Percentiles rank a stretch among this genome's conserved stretches.
Evolutionary conservation across 2,329 filamentous ascomycete species (phyloP).

Genomic region (Fusarium oligoseptatum): DNA sequence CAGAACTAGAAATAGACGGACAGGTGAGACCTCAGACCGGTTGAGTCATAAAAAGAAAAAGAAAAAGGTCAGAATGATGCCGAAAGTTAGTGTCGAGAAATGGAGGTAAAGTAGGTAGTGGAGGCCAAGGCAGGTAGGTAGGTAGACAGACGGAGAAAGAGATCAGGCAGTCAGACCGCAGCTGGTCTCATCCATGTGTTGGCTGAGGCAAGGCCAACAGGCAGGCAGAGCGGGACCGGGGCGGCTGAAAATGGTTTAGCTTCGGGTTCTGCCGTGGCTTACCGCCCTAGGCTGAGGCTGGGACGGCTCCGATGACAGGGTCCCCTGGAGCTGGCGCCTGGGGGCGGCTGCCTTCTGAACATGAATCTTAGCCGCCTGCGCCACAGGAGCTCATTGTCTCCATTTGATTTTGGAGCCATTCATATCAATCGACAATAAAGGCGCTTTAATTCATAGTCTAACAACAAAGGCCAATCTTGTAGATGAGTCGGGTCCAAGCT

Average conservation of each 20-base stretch:
- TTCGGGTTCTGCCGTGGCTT: conserved; percentile 36
- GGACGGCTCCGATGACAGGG: conserved; percentile 26
- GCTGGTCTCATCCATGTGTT: conserved; percentile 43
- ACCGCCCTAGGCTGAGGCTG: conserved; percentile 41
- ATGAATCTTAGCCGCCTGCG: conserved; percentile 9
- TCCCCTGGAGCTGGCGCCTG: conserved; percentile 2
- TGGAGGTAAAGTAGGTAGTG: background rate
- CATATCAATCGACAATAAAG: background rate
- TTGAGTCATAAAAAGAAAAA: conserved; percentile 38
- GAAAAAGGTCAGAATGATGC: conserved; percentile 15
- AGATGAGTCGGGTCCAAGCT: background rate
- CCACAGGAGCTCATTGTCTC: background rate
- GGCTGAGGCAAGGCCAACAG: conserved; percentile 44
- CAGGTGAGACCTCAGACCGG: conserved; percentile 29
- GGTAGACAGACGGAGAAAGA: conserved; percentile 23
- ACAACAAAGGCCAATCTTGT: background rate
- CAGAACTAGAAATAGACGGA: conserved; percentile 18
- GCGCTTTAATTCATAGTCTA: background rate
- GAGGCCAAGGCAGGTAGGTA: background rate
- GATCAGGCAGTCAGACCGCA: conserved; percentile 49
- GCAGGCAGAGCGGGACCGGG: conserved; percentile 33
- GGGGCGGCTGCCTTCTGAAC: background rate
- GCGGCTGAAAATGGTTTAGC: conserved; percentile 33
- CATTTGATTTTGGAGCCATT: background rate
- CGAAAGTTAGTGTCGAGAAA: conserved; percentile 23